These are phyloP conservation scores for Gossypium trilobum DNA, from an alignment of 441 rosid species.

Conservation along the genomic window DNA sequence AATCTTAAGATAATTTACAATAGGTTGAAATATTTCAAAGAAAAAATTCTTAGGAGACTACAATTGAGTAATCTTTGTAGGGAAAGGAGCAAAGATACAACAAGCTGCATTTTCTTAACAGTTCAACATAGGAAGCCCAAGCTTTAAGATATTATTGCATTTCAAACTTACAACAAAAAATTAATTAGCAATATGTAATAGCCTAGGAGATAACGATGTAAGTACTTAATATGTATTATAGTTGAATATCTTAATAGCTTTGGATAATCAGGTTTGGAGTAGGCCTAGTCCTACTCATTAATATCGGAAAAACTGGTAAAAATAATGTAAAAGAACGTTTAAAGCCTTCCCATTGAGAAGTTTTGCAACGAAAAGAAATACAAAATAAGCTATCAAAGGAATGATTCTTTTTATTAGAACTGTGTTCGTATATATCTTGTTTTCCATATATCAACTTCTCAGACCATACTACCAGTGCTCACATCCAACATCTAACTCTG, in stretches of 20 bases:
- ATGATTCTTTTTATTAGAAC: neutral
- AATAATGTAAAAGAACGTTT: neutral
- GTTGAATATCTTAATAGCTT: neutral
- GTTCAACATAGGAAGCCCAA: neutral
- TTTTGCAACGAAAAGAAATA: neutral
- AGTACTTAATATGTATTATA: neutral
- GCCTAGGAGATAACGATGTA: neutral
- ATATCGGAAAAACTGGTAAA: neutral
- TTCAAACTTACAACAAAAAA: neutral
- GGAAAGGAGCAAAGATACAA: neutral
- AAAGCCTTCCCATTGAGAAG: neutral
- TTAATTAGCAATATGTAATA: neutral
- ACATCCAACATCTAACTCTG: neutral
- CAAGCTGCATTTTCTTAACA: neutral
- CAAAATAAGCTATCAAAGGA: neutral
- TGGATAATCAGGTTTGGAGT: neutral
- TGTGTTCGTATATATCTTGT: no score
- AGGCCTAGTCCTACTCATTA: neutral
- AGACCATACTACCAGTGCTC: neutral
- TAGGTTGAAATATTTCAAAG: neutral
- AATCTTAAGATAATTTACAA: neutral
- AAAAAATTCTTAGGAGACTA: neutral
- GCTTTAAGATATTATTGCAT: neutral
- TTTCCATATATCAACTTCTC: neutral
- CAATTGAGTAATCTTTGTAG: neutral